Conservation (phyloP, 495 filamentous ascomycete genomes). For the Cryomyces minteri region DNA sequence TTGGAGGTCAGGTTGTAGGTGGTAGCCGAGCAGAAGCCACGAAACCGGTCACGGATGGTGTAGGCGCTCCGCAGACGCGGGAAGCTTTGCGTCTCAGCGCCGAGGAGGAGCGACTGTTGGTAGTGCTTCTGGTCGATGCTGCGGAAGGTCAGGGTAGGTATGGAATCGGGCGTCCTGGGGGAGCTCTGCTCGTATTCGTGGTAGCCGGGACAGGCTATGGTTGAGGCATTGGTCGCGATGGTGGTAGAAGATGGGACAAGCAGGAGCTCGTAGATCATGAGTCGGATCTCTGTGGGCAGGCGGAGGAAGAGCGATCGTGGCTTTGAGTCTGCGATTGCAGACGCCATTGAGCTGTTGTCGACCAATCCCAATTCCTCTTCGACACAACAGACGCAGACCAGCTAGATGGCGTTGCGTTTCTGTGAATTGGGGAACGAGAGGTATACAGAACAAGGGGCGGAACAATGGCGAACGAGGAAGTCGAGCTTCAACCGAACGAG, state of each 20-base stretch:
- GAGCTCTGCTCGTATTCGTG: conserved; percentile 10
- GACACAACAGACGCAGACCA: too few relatives aligned
- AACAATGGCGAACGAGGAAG: too few relatives aligned
- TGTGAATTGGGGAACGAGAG: too few relatives aligned
- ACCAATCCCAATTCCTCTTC: too few relatives aligned
- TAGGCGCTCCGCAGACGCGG: conserved; percentile 2
- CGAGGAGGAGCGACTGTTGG: not conserved
- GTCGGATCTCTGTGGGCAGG: conserved; percentile 24
- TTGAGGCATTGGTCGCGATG: not conserved
- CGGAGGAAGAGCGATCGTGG: conserved; percentile 15
- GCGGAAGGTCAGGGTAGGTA: conserved; percentile 10
- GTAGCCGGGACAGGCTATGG: conserved; percentile 4
- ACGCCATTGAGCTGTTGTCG: too few relatives aligned
- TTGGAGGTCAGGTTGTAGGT: conserved; percentile 26
- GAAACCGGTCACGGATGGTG: conserved; percentile 14
- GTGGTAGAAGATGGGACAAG: conserved; percentile 11
- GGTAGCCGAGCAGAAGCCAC: conserved; percentile 17
- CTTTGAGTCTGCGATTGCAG: not conserved
- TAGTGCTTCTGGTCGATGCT: conserved; percentile 11
- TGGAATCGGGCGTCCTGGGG: not conserved
- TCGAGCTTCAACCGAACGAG: too few relatives aligned
- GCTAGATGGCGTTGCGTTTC: too few relatives aligned
- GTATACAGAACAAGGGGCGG: too few relatives aligned
- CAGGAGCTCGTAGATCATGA: conserved; percentile 24
- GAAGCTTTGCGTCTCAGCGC: not conserved